These are phyloP conservation scores for Pelargonium myrrhifolium DNA, from an alignment of 441 rosid species.

Conservation along the genomic window DNA sequence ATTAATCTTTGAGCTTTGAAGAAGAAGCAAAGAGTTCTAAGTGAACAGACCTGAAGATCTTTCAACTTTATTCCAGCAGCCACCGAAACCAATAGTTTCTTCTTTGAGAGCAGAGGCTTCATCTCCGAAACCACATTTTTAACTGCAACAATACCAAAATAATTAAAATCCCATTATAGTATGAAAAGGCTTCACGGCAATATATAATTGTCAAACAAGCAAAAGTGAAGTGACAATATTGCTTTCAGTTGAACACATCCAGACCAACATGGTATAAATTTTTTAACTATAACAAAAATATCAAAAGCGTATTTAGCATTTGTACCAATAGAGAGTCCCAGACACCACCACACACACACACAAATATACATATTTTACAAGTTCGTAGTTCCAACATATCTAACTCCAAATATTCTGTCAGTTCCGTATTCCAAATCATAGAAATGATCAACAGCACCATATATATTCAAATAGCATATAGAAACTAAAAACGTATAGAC, in stretches of 20 bases:
- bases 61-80: constrained; percentile 76
- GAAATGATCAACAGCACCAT: background rate
- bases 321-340: no score
- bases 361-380: no score
- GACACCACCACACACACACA: no score
- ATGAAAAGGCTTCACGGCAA: background rate
- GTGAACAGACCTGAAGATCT: constrained; percentile 60
- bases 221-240: background rate
- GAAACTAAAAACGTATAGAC: background rate
- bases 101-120: constrained; percentile 50
- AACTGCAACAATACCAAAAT: constrained; percentile 36
- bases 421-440: background rate
- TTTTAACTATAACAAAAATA: background rate
- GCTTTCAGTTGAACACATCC: background rate
- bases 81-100: constrained; percentile 77
- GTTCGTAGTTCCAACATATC: background rate
- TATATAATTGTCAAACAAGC: background rate
- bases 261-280: background rate
- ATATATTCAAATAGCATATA: no score
- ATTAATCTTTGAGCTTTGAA: background rate
- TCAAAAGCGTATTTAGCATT: background rate
- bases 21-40: constrained; percentile 3
- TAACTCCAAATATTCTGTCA: background rate
- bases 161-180: background rate
- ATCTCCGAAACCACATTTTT: constrained; percentile 55